Percentiles rank a stretch among this genome's conserved stretches.
Evolutionary conservation across 306 rosid genomes (phyloP).

Genomic region (Dryas alaskensis): DNA sequence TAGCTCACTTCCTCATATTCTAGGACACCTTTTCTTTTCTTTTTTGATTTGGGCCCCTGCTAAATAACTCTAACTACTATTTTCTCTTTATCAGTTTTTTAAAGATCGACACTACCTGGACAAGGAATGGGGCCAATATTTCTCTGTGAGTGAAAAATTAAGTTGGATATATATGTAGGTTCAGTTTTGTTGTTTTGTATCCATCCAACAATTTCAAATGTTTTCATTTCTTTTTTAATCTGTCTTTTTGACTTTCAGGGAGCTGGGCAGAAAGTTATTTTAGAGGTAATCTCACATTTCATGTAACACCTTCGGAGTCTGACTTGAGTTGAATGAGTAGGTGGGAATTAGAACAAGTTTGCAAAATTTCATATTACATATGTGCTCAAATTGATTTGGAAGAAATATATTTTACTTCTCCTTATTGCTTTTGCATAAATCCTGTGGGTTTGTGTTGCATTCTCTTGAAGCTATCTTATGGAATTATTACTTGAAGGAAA

Average conservation of each 20-base stretch:
- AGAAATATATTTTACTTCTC: no score
- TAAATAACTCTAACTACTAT: background rate
- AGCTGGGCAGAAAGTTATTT: conserved; percentile 56
- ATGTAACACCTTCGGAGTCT: no score
- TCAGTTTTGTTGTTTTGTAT: background rate
- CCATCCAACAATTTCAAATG: background rate
- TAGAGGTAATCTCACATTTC: conserved; percentile 53
- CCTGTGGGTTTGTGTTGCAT: no score
- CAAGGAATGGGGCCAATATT: conserved; percentile 90
- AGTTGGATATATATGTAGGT: background rate
- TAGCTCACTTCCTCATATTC: conserved; percentile 13
- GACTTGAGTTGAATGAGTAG: no score
- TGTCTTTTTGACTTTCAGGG: conserved; percentile 44
- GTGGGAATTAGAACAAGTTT: no score
- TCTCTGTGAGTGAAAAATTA: conserved; percentile 58
- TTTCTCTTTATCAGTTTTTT: conserved; percentile 53
- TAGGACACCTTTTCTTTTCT: background rate
- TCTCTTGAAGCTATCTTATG: no score
- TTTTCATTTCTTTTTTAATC: conserved; percentile 10
- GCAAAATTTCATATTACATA: no score
- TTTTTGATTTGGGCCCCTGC: background rate
- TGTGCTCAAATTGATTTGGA: no score
- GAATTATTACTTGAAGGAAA: no score
- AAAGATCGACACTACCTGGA: conserved; percentile 91
- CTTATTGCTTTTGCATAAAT: no score